phyloP scores from a whole-genome alignment of 2,329 filamentous ascomycete species.

The Colletotrichum sp. region DNA sequence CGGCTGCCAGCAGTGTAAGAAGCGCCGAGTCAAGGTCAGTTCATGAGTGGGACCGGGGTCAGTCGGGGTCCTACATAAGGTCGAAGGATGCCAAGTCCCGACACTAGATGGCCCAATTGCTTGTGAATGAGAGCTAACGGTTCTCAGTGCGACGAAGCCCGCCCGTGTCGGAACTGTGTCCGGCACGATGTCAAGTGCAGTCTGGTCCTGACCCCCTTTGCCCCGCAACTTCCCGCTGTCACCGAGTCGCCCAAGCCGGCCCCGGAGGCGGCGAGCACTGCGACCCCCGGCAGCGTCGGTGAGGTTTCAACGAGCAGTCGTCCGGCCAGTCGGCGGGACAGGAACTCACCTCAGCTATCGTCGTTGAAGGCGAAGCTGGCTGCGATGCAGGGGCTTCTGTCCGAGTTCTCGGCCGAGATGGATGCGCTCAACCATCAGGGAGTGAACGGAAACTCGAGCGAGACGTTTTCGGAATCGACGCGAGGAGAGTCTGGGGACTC shows the following conservation, averaged over 20 bases:
- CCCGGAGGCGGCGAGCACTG: neutral
- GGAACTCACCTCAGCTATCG: neutral
- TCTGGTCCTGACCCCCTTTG: neutral
- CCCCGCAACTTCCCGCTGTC: neutral
- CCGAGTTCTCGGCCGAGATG: slow-evolving; percentile 8
- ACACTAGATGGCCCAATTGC: neutral
- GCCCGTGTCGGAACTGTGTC: slow-evolving; percentile 16
- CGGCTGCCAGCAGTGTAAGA: slow-evolving; percentile 18
- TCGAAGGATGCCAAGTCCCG: neutral
- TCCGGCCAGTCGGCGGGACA: neutral
- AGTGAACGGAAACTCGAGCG: neutral
- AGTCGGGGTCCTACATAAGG: too few species aligned
- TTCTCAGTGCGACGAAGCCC: slow-evolving; percentile 11
- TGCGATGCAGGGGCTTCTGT: slow-evolving; percentile 7
- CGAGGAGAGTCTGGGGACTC: neutral
- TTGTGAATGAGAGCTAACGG: neutral
- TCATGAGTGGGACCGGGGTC: neutral
- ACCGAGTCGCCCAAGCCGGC: slow-evolving; percentile 8
- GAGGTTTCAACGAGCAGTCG: slow-evolving; percentile 4
- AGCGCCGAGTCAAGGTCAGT: slow-evolving; percentile 19
- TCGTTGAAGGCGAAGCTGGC: slow-evolving; percentile 10
- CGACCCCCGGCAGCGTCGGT: slow-evolving; percentile 1
- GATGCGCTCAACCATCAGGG: neutral
- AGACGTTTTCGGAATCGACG: neutral
- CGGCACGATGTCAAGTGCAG: slow-evolving; percentile 18